Base-by-base conservation (phyloP, 306 rosid species). In the Trifolium subterraneum region DNA sequence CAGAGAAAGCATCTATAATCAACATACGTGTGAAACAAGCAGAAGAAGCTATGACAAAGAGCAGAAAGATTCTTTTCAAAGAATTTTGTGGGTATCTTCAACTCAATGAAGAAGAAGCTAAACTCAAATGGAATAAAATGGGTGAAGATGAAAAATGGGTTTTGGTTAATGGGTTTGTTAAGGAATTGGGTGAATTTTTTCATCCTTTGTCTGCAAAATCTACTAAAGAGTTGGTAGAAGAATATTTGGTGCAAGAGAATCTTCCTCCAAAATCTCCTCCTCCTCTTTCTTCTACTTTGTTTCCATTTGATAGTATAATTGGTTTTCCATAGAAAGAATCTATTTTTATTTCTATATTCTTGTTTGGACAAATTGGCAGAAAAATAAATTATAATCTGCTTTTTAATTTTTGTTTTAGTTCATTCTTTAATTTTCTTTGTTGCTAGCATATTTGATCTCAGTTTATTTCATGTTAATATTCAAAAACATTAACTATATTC, bases 161-260 rank as follows among this genome's bases (percentile, higher is more conserved):
- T 8, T 68, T 89, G 84, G 84, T 87, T 0, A 69, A 85, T 74
- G 84, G 72, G 23, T 91, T 93, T 72, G 83, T 89, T 64, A 51
- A 82, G 1, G 90, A 83, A 9, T 91, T 96, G 94, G 85, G 88
- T 63, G 48, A 64, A 12, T 75, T 79, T 83, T 93, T 90, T 67
- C 98, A 93, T 29, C 97, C 98, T 7, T 78, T 93, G 84, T 91
- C 98, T 8, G 84, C 87, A 1, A 91, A 74, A 59, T 88, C 89
- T 39, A 86, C 87, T 0, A 86, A 81, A 72, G 84, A 88, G 22
- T 81, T 93, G 97, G 81, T 93, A 13, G 96, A 93, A 16, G 93
- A 93, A 70, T 82, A 87, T 79, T 71, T 93, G 8, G 48, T 8
- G 5, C 84, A 83, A 13, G 82, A 74, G 47, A 78, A 75, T 35